A percentile compares a stretch with the other conserved stretches of the same genome.
These are phyloP conservation scores for Tillandsia fasciculata DNA, from an alignment of 176 grass and related monocot genomes.

Conservation along the genomic window DNA sequence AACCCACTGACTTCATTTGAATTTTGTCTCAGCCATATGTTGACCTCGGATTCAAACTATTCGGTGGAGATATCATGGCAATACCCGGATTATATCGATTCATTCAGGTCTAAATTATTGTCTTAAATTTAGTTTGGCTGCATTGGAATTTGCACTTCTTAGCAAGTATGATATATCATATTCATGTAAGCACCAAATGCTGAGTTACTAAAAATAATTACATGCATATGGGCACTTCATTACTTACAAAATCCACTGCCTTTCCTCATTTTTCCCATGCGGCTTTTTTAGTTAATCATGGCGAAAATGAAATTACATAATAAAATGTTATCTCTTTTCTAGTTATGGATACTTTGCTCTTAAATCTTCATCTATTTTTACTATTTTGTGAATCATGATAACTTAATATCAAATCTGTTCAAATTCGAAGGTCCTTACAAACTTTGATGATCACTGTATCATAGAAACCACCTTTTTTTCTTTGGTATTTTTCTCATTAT, in stretches of 20 bases:
- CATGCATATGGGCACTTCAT: too few relatives aligned
- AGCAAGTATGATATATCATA: background rate
- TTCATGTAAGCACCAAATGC: background rate
- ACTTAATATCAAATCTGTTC: too few relatives aligned
- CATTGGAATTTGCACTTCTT: background rate
- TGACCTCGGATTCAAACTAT: constrained; percentile 81
- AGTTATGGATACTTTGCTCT: too few relatives aligned
- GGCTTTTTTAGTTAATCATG: too few relatives aligned
- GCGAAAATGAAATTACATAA: too few relatives aligned
- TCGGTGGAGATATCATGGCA: constrained; percentile 88
- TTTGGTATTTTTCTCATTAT: background rate
- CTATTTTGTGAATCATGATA: too few relatives aligned
- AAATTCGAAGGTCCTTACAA: too few relatives aligned
- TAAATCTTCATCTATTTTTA: too few relatives aligned
- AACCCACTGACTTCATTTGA: constrained; percentile 15
- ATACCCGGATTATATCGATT: constrained; percentile 71
- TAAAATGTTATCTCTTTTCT: too few relatives aligned
- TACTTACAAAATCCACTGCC: too few relatives aligned
- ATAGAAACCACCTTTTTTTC: background rate
- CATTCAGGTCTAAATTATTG: constrained; percentile 47
- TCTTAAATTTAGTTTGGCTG: constrained; percentile 10
- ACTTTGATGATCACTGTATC: too few relatives aligned
- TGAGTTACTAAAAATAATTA: background rate
- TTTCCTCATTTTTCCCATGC: too few relatives aligned
- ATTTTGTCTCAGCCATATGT: constrained; percentile 47